A percentile compares a stretch with the other conserved stretches of the same genome.
These are phyloP conservation scores for Fraxinus pennsylvanica DNA, from an alignment of 257 asterid genomes.

Conservation along the genomic window DNA sequence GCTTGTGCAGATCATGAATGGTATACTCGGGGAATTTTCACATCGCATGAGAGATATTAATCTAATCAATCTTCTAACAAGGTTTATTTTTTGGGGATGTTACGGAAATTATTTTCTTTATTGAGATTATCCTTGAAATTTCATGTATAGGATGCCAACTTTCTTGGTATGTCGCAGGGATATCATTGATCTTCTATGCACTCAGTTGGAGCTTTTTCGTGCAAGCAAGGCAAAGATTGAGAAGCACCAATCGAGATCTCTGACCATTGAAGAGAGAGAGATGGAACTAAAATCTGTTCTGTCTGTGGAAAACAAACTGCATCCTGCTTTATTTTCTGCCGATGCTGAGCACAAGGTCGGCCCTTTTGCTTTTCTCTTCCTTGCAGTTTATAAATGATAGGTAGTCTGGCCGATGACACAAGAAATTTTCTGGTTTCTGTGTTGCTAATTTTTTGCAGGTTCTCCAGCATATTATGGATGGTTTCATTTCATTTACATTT, in stretches of 20 bases:
- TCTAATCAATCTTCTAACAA: constrained; percentile 83
- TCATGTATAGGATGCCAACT: constrained; percentile 28
- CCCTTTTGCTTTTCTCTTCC: constrained; percentile 26
- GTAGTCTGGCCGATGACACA: constrained; percentile 6
- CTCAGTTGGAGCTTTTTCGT: constrained; percentile 81
- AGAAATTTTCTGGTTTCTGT: constrained; percentile 18
- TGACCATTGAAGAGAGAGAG: constrained; percentile 76
- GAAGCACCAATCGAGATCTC: constrained; percentile 44
- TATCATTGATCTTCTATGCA: constrained; percentile 55
- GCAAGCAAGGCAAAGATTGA: constrained; percentile 63
- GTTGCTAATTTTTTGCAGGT: constrained; percentile 54
- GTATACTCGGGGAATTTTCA: constrained; percentile 82
- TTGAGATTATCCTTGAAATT: constrained; percentile 18
- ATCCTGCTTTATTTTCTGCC: constrained; percentile 87
- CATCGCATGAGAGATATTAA: constrained; percentile 77
- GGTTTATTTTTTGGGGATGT: constrained; percentile 47
- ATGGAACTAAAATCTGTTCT: constrained; percentile 62
- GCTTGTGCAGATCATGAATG: constrained; percentile 83
- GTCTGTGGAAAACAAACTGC: constrained; percentile 84
- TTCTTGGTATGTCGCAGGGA: constrained; percentile 62
- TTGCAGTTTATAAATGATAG: constrained; percentile 11
- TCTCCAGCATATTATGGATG: constrained; percentile 93
- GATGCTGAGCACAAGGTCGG: constrained; percentile 98
- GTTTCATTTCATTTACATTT: constrained; percentile 76
- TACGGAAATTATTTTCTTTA: constrained; percentile 25